Evolutionary conservation across 2,329 filamentous ascomycete species (phyloP).

Genomic region (Rachicladosporium sp.): DNA sequence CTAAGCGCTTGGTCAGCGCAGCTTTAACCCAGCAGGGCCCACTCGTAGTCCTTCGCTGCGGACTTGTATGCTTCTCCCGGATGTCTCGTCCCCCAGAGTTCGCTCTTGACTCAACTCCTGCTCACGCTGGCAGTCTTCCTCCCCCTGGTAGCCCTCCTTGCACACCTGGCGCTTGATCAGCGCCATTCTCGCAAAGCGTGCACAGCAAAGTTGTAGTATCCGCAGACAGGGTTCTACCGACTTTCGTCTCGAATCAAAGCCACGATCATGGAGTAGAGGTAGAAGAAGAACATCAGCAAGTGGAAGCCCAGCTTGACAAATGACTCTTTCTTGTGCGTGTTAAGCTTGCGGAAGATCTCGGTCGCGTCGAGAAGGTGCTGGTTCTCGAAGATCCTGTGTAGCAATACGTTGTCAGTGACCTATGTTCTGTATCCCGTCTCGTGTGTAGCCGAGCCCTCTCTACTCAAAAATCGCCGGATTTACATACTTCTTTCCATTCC

Average conservation of each 20-base stretch:
- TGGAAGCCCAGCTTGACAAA: conserved; percentile 99
- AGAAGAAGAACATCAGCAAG: conserved; percentile 99
- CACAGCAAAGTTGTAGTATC: too few species aligned
- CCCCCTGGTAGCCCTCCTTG: too few species aligned
- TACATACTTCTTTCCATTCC: conserved; percentile 95
- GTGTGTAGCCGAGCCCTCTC: neutral
- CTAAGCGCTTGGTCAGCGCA: too few species aligned
- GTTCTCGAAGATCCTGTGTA: conserved; percentile 79
- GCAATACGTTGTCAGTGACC: conserved; percentile 21
- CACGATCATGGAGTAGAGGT: conserved; percentile 57
- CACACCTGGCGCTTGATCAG: too few species aligned
- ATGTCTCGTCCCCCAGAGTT: too few species aligned
- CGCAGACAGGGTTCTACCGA: conserved; percentile 10
- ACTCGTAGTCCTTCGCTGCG: too few species aligned
- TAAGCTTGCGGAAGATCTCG: conserved; percentile 98
- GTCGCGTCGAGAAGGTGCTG: conserved; percentile 93
- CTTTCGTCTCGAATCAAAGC: conserved; percentile 87
- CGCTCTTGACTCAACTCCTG: too few species aligned
- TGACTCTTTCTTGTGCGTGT: conserved; percentile 99
- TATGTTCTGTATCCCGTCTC: too few species aligned
- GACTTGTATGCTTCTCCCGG: too few species aligned
- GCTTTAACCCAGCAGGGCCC: too few species aligned
- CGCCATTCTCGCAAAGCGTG: too few species aligned
- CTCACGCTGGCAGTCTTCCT: too few species aligned
- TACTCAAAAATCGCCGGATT: neutral